Percentiles rank a stretch among this genome's conserved stretches.
Evolutionary conservation across 1,284 basidiomycete species (phyloP).

Genomic region (Fistulinella staudtii): DNA sequence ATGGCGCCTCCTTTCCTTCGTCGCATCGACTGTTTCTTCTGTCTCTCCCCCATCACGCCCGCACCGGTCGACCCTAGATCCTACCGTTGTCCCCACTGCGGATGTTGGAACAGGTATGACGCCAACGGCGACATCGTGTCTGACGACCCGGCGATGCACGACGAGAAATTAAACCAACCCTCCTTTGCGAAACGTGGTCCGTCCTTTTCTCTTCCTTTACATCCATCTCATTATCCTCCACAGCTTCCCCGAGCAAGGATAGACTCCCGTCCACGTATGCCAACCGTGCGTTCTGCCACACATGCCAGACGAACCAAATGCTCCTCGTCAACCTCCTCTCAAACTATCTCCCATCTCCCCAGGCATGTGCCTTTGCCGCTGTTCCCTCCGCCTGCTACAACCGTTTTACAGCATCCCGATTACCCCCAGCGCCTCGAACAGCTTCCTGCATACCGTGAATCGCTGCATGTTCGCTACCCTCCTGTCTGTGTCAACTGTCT

Average conservation of each 20-base stretch:
- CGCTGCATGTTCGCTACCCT: constrained; percentile 78
- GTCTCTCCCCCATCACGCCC: constrained; percentile 45
- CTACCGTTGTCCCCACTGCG: constrained; percentile 65
- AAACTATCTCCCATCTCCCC: constrained; percentile 75
- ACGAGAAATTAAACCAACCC: constrained; percentile 61
- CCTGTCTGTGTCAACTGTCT: constrained; percentile 76
- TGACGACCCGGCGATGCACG: constrained; percentile 85
- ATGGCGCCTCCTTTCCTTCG: constrained; percentile 35
- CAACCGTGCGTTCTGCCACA: constrained; percentile 71
- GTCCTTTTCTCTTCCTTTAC: constrained; percentile 18
- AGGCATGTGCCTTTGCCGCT: constrained; percentile 40
- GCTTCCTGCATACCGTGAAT: constrained; percentile 68
- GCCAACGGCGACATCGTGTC: constrained; percentile 69
- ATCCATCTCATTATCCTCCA: constrained; percentile 3
- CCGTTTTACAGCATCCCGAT: constrained; percentile 56
- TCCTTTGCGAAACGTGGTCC: constrained; percentile 76
- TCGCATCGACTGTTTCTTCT: constrained; percentile 62
- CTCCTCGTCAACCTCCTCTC: constrained; percentile 82
- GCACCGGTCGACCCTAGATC: constrained; percentile 46
- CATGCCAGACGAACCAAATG: constrained; percentile 87
- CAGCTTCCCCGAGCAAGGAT: constrained; percentile 66
- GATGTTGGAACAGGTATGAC: constrained; percentile 71
- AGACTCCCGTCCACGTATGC: constrained; percentile 58
- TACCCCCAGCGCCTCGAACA: constrained; percentile 58
- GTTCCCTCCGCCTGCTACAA: background rate